Evolutionary conservation across 140 eudicot species (phyloP), one percentile per base, ranked within the genome.

Genomic region (Bidens hawaiensis): DNA sequence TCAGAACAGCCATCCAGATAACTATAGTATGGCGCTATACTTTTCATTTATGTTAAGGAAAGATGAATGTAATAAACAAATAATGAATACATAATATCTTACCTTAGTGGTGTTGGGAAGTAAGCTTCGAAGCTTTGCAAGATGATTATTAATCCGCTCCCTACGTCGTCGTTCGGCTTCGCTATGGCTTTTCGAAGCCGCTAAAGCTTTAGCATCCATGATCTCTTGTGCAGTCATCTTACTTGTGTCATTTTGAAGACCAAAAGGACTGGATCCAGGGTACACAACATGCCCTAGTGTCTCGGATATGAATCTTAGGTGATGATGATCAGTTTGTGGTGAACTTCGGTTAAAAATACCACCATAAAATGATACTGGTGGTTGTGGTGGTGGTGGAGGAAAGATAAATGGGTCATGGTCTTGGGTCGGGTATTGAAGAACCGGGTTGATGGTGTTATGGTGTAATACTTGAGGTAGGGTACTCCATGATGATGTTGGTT

Each of bases 161-260:
- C 99, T 79, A 12, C 99, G 82, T 27, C 94, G 76, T 67, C 99
- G 70, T 76, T 93, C 96, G 0, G 99, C 99, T 75, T 93, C 97
- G 30, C 97, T 93, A 23, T 93, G 99, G 67, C 96, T 93, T 65
- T 93, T 88, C 0, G 97, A 93, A 56, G 99, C 99, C 4, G 99
- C 99, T 22, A 93, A 82, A 17, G 99, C 96, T 68, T 93, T 93
- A 6, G 99, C 99, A 72, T 93, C 99, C 99, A 93, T 93, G 42
- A 93, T 85, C 65, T 93, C 99, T 59, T 93, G 99, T 36, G 99
- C 95, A 40, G 85, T 85, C 87, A 93, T 76, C 67, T 85, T 88
- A 51, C 80, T 78, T 60, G 88, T 72, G 52, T 91, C 99, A 4
- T 85, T 77, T 62, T 93, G 98, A 42, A 91, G 78, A 10, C 95